Evolutionary conservation across 2,329 filamentous ascomycete genomes (phyloP), one percentile per base, ranked within the genome.

Genomic region (Aspergillus unguis): DNA sequence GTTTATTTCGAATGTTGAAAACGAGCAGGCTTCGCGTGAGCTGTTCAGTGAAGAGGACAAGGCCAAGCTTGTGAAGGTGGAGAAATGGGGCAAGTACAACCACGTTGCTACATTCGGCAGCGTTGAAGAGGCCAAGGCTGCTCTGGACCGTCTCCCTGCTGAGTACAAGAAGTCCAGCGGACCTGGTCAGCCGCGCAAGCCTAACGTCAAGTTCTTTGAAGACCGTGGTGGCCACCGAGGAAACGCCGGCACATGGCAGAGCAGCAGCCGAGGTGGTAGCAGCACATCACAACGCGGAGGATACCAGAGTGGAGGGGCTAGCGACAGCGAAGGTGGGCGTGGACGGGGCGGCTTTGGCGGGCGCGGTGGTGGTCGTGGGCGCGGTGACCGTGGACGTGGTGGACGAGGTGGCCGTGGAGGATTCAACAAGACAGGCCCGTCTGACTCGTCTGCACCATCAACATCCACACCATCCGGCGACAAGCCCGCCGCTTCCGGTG

Each of bases 1-100:
- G 23, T 99, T 96, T 71, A 85, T 99, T 55, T 89, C 88, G 75
- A 92, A 92, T 65, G 85, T 92, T 25, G 88, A 85, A 63, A 87
- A 83, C 49, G 89, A 92, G 59, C 89, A 96, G 31, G 88, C 92
- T 55, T 87, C 90, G 35, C 86, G 87, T 52, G 85, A 89, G 32
- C 79, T 96, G 26, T 92, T 99, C 67, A 79, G 84, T 1, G 85
- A 94, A 9, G 89, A 95, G 63, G 90, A 96, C 67, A 86, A 84
- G 67, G 69, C 82, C 31, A 96, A 95, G 76, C 90, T 96, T 59
- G 72, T 83, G 50, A 86, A 85, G 72, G 80, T 92, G 46, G 86
- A 90, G 42, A 75, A 76, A 59, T 78, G 77, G 64, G 72, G 83
- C 51, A 92, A 90, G 73, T 88, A 85, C 77, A 86, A 86, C 35